Base-by-base conservation (phyloP, 257 asterid genomes). In the Rubia yunnanensis region DNA sequence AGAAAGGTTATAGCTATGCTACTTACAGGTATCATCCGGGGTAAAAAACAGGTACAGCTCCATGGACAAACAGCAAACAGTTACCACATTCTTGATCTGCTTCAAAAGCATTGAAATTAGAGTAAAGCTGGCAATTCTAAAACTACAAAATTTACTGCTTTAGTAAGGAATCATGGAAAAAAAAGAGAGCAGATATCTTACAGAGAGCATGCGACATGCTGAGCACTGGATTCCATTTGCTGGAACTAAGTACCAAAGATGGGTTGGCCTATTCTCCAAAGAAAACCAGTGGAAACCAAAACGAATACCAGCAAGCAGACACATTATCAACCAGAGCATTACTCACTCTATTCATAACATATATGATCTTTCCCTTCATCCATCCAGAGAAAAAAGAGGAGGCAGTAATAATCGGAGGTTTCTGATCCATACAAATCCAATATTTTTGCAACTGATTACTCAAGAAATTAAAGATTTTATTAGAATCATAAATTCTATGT, bases 401-500 rank as follows among this genome's bases (percentile, higher is more conserved):
- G 36, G 17, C 32, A 34, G 9, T 46, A 38, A 48, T 48, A 49
- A 36, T 49, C 67, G 56, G 55, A 53, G 68, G 67, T 60, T 74
- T 55, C 77, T 67, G 68, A 72, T 70, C 32, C 70, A 72, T 57
- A 61, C 67, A 71, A 63, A 64, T 78, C 50, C 69, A 52, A 59
- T 68, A 67, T 67, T 61, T 20, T 49, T 48, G 49, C 26, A 41
- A 74, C 28, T 14, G 36, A 38, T 56, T 54, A 60, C 75, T 48
- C 57, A 67, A 67, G 53, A 60, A 73, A 74, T 57, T 56, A 72
- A 78, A 78, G 70, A 77, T 79, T 78, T 88, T 86, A 85, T 86
- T 88, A 72, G 74, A 73, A 76, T 74, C 70, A 70, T 72, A 79
- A 84, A 74, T 80, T 79, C 53, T 91, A 86, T 91, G 84, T 91